These are phyloP conservation scores for Takakia lepidozioides DNA, from an alignment of 225 moss, liverwort and hornwort species.

Conservation along the genomic window DNA sequence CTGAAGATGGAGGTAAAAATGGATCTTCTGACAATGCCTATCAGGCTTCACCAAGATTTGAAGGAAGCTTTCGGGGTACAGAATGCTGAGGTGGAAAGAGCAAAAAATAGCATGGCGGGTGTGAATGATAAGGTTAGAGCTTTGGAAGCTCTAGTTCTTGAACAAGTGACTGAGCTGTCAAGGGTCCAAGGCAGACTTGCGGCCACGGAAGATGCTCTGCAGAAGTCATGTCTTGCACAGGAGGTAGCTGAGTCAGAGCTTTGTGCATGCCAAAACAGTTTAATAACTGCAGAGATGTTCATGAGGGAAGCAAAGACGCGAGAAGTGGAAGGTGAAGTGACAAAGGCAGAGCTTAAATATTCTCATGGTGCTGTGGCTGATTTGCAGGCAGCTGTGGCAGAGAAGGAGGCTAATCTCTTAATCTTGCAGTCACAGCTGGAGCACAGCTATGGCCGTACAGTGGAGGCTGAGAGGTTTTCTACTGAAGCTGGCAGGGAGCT, in stretches of 20 bases:
- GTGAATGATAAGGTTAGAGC: slow-evolving; percentile 7
- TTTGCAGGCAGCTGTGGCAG: slow-evolving; percentile 17
- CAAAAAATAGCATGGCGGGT: slow-evolving; percentile 13
- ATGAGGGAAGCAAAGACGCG: slow-evolving; percentile 15
- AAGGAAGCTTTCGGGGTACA: slow-evolving; percentile 17
- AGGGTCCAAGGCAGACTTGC: slow-evolving; percentile 15
- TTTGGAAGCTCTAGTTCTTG: too few species aligned
- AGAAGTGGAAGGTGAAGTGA: slow-evolving; percentile 5
- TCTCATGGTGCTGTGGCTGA: slow-evolving; percentile 14
- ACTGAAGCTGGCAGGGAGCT: slow-evolving; percentile 11
- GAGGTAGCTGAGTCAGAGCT: too few species aligned
- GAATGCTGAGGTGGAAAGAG: slow-evolving; percentile 16
- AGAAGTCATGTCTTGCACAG: too few species aligned
- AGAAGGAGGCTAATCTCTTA: slow-evolving; percentile 6
- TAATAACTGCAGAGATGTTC: slow-evolving; percentile 18
- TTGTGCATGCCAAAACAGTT: too few species aligned
- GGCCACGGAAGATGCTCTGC: slow-evolving; percentile 13
- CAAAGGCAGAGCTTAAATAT: slow-evolving; percentile 27
- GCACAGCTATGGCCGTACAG: slow-evolving; percentile 12
- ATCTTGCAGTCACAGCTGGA: slow-evolving; percentile 12
- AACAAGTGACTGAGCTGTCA: too few species aligned
- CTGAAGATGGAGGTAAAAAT: slow-evolving; percentile 13
- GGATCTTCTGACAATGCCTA: slow-evolving; percentile 10
- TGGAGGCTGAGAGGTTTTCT: slow-evolving; percentile 15
- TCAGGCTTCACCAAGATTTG: slow-evolving; percentile 20